Evolutionary conservation across 2,329 filamentous ascomycete species (phyloP).

Genomic region (Penicillium psychrosexuale): DNA sequence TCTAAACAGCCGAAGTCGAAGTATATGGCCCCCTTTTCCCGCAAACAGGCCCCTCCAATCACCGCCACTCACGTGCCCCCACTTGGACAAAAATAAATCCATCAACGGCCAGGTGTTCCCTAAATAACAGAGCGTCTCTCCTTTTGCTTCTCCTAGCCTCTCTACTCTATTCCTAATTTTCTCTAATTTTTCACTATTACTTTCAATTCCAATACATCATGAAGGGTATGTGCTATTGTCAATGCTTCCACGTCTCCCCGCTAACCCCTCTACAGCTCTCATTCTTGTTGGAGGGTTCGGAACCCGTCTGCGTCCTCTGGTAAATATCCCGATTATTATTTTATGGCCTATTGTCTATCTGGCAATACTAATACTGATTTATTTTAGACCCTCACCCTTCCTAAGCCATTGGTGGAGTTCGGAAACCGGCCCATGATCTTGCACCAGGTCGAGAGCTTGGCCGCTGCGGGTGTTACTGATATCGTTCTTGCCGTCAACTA

Average conservation of each 20-base stretch:
- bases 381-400: conserved; percentile 83
- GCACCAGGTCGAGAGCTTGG: conserved; percentile 94
- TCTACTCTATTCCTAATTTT: conserved; percentile 7
- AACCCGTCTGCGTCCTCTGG: conserved; percentile 92
- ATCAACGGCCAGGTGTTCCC: conserved; percentile 33
- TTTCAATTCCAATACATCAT: conserved; percentile 29
- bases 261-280: conserved; percentile 61
- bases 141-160: conserved; percentile 15
- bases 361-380: conserved; percentile 15
- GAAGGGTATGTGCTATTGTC: conserved; percentile 41
- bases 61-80: conserved; percentile 27
- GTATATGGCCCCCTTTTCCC: conserved; percentile 21
- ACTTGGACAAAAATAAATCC: conserved; percentile 26
- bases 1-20: not conserved
- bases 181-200: conserved; percentile 1
- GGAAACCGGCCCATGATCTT: conserved; percentile 99
- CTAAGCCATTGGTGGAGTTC: conserved; percentile 97
- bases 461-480: conserved; percentile 90
- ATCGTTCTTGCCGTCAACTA: conserved; percentile 99
- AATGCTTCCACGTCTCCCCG: conserved; percentile 7
- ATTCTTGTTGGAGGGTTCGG: conserved; percentile 99
- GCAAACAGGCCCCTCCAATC: conserved; percentile 27
- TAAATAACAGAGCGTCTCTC: conserved; percentile 19
- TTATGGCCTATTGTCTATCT: not conserved
- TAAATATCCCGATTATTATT: conserved; percentile 50